Evolutionary conservation across 805 yeast species (phyloP).

Genomic region (Ogataea angusta): DNA sequence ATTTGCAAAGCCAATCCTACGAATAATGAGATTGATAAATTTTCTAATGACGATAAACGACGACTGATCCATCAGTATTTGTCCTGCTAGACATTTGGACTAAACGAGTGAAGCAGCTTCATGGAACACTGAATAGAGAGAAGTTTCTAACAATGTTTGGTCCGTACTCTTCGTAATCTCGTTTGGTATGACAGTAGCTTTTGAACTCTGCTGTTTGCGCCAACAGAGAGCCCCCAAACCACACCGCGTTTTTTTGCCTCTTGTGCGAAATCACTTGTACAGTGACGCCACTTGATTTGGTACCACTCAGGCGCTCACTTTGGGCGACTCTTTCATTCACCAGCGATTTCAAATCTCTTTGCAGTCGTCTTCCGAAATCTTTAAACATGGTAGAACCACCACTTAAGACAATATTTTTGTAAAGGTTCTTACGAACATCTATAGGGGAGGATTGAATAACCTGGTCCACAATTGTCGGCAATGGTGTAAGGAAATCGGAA

Average conservation of each 20-base stretch:
- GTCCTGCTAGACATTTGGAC: neutral
- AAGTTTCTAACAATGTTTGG: slow-evolving; percentile 97
- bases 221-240: slow-evolving; percentile 97
- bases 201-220: slow-evolving; percentile 98
- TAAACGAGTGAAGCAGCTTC: slow-evolving; percentile 8
- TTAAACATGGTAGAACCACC: slow-evolving; percentile 99
- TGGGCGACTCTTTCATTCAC: slow-evolving; percentile 85
- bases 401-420: slow-evolving; percentile 90
- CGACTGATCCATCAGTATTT: neutral
- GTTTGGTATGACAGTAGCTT: slow-evolving; percentile 94
- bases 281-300: slow-evolving; percentile 88
- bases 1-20: neutral
- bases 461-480: slow-evolving; percentile 93
- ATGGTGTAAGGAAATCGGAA: slow-evolving; percentile 90
- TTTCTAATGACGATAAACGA: neutral
- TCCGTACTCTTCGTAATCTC: slow-evolving; percentile 96
- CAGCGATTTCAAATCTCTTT: slow-evolving; percentile 83
- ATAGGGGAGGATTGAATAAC: slow-evolving; percentile 95
- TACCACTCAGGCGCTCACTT: slow-evolving; percentile 73
- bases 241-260: slow-evolving; percentile 97
- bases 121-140: slow-evolving; percentile 89
- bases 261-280: slow-evolving; percentile 96
- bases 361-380: slow-evolving; percentile 96
- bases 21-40: neutral
- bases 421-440: slow-evolving; percentile 95